Base-by-base conservation (phyloP, 2,329 filamentous ascomycete genomes). In the Cordyceps cateniannulata region DNA sequence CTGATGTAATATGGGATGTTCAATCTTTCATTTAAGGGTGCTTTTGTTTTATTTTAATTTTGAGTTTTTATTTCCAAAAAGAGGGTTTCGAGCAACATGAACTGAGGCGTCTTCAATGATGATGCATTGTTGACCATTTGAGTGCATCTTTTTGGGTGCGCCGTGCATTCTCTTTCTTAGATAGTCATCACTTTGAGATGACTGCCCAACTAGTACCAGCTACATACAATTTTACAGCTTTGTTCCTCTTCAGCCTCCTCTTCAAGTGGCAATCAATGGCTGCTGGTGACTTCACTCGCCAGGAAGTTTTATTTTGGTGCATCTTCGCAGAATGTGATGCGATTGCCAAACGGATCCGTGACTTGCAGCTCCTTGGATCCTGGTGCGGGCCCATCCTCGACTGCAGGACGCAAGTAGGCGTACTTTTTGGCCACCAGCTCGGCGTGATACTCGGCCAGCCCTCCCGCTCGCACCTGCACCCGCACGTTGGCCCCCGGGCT, bases 331-430 rank as follows among this genome's bases (percentile, higher is more conserved):
- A 66, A 65, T 14, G 54, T 49, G 20, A 64, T 60, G 9, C 57
- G 57, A 5, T 65, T 66, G 32, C 64, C 65, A 62, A 66, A 66
- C 9, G 64, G 65, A 47, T 66, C 64, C 4, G 63, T 51, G 10
- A 65, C 64, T 5, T 27, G 50, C 54, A 66, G 32, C 55, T 65
- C 62, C 29, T 35, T 24, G 42, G 29, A 20, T 1, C 59, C 62
- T 14, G 48, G 59, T 16, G 38, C 62, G 8, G 8, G 38, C 3
- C 52, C 52, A 6, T 62, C 51, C 25, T 65, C 64, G 16, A 66
- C 50, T 4, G 64, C 61, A 1, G 65, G 65, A 27, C 63, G 59
- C 64, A 65, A 62, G 56, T 64, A 65, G n/a, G 62, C 57, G 40
- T 65, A 65, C 8, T 60, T 38, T 44, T 63, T 65, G 47, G 35